Conservation (phyloP, 177 flowering plant genomes). For the Vitis hybrid region DNA sequence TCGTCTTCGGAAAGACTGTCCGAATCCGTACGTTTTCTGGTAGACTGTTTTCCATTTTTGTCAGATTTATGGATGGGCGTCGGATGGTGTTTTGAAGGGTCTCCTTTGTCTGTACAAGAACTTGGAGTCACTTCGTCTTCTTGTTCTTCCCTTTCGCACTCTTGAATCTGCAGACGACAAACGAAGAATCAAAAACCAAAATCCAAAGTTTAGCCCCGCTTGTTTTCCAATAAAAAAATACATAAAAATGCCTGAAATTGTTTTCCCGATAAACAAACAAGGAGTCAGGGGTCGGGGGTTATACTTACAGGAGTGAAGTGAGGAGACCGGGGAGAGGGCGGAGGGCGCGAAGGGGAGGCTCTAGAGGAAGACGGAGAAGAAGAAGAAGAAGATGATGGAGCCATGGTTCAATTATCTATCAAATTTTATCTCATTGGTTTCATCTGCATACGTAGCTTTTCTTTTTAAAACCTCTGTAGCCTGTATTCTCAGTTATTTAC, state of each 20-base stretch:
- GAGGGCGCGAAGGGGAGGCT: slow-evolving; percentile 24
- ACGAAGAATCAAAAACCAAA: neutral
- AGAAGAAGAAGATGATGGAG: slow-evolving; percentile 29
- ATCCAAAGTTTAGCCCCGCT: neutral
- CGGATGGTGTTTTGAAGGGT: slow-evolving; percentile 38
- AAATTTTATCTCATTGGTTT: neutral
- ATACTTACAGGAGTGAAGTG: slow-evolving; percentile 59
- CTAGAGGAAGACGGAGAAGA: slow-evolving; percentile 36
- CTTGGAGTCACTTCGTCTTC: slow-evolving; percentile 17
- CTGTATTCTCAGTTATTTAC: neutral
- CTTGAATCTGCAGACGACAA: slow-evolving; percentile 36
- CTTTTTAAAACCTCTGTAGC: neutral
- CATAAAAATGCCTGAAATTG: neutral
- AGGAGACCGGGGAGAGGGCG: slow-evolving; percentile 40
- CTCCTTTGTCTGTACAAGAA: neutral
- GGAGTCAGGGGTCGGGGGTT: neutral
- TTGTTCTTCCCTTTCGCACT: slow-evolving; percentile 31
- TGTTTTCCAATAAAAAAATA: neutral
- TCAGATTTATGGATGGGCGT: slow-evolving; percentile 47
- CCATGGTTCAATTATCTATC: slow-evolving; percentile 20
- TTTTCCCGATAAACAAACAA: slow-evolving; percentile 5
- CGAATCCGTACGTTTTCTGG: slow-evolving; percentile 23
- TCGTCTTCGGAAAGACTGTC: slow-evolving; percentile 22
- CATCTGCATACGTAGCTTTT: neutral
- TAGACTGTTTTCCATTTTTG: slow-evolving; percentile 13